These are phyloP conservation scores for Pelargonium citronellum DNA, from an alignment of 441 rosid genomes.

Conservation along the genomic window DNA sequence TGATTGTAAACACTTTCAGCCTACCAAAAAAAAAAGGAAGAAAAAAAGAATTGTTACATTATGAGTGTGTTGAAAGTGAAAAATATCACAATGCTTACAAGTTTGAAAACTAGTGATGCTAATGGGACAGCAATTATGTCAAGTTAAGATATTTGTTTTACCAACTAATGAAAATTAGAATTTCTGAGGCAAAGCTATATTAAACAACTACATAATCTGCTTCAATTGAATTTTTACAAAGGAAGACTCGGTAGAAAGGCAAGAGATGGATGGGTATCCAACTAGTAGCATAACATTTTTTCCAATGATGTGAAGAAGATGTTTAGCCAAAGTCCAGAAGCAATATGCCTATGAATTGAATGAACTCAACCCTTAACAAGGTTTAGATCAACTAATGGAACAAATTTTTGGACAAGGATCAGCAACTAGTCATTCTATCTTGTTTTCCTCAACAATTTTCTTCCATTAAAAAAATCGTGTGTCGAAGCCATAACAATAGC, in stretches of 20 bases:
- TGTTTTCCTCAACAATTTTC: background rate
- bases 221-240: background rate
- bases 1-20: constrained; percentile 29
- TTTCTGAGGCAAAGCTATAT: background rate
- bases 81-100: background rate
- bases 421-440: background rate
- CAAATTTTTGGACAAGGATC: background rate
- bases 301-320: background rate
- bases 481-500: background rate
- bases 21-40: constrained; percentile 9
- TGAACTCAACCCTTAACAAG: background rate
- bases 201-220: background rate
- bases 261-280: background rate
- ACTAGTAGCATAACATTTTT: no score
- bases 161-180: background rate
- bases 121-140: background rate
- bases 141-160: background rate
- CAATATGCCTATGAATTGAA: background rate
- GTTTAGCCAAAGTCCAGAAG: no score
- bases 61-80: background rate
- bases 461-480: background rate
- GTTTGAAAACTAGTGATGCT: background rate
- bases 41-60: background rate
- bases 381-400: background rate
- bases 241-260: background rate